phyloP scores from a whole-genome alignment of 495 filamentous ascomycete genomes.

The Aspergillus heteromorphus region DNA sequence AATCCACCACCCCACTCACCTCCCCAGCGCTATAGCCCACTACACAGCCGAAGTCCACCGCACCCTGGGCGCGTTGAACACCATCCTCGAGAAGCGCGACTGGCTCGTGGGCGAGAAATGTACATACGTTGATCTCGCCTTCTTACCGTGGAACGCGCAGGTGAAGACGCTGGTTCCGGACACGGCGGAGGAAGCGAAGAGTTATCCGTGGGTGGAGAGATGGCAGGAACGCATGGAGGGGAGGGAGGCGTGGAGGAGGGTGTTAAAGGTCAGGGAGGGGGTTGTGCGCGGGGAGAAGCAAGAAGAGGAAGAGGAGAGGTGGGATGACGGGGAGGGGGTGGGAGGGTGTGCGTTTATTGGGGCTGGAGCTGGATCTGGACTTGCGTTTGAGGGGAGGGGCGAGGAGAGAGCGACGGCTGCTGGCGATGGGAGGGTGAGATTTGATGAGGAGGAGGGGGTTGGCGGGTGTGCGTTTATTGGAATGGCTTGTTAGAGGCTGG shows the following conservation, averaged over 20 bases:
- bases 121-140: slow-evolving; percentile 44
- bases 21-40: slow-evolving; percentile 39
- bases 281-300: not conserved
- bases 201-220: slow-evolving; percentile 24
- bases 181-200: slow-evolving; percentile 1
- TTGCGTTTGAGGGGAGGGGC: too few species aligned
- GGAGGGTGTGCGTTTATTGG: too few species aligned
- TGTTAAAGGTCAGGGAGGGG: not conserved
- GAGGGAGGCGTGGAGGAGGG: not conserved
- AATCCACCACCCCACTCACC: slow-evolving; percentile 37
- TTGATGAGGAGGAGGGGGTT: too few species aligned
- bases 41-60: slow-evolving; percentile 43
- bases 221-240: slow-evolving; percentile 22
- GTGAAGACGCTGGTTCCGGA: not conserved
- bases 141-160: slow-evolving; percentile 32
- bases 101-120: slow-evolving; percentile 51
- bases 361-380: too few species aligned
- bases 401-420: too few species aligned
- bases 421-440: too few species aligned
- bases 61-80: slow-evolving; percentile 42
- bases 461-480: too few species aligned
- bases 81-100: slow-evolving; percentile 22
- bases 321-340: not conserved
- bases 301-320: not conserved
- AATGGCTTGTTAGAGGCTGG: too few species aligned